These are phyloP conservation scores for Thuidium tamariscinum DNA, from an alignment of 225 moss, liverwort and hornwort species.

Conservation along the genomic window DNA sequence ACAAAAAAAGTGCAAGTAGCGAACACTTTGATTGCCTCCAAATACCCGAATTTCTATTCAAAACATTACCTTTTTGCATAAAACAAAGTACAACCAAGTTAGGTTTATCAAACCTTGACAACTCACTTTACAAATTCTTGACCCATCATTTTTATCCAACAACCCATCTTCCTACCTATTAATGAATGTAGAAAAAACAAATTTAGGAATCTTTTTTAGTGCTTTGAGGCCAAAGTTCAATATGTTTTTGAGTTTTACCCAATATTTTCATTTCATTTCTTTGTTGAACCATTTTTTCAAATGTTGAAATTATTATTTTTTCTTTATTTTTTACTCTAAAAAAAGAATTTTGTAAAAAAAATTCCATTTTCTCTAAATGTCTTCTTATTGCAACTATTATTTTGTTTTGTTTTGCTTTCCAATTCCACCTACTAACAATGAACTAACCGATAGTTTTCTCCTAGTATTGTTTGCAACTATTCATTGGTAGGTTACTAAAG, in stretches of 20 bases:
- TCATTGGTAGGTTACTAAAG: too few species aligned
- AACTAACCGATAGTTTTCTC: too few species aligned
- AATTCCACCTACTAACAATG: not conserved
- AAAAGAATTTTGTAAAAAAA: not conserved
- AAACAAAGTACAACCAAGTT: not conserved
- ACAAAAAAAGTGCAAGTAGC: accelerated
- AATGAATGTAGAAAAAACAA: accelerated
- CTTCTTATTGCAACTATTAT: not conserved
- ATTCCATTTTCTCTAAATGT: too few species aligned
- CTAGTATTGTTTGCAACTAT: too few species aligned
- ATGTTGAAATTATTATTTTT: accelerated
- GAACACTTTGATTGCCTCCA: not conserved
- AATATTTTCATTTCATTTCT: not conserved
- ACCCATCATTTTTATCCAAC: too few species aligned
- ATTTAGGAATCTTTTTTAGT: not conserved
- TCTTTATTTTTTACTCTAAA: too few species aligned
- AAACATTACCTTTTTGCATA: accelerated
- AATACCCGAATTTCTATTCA: not conserved
- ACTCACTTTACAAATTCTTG: accelerated
- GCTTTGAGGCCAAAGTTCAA: accelerated
- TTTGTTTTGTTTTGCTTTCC: accelerated
- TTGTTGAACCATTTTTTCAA: not conserved
- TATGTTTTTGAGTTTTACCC: not conserved
- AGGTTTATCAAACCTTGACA: not conserved
- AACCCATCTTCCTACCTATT: not conserved